Conservation (phyloP, 2,329 filamentous ascomycete genomes). For the Sclerotinia minor region DNA sequence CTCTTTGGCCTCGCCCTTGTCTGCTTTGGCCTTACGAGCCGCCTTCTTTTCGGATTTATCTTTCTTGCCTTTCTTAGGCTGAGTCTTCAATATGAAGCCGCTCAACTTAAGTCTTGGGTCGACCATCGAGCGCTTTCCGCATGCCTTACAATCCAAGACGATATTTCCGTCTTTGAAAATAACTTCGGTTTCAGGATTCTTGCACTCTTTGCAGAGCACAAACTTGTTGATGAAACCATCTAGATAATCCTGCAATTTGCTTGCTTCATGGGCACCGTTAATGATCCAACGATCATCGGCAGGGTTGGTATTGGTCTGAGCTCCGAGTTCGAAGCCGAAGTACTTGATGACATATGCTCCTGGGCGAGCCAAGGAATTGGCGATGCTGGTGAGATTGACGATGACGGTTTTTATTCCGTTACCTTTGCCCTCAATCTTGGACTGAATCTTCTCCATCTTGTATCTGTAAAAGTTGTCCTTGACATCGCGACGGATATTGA, state of each 20-base stretch:
- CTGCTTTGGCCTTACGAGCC: constrained; percentile 70
- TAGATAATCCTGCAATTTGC: constrained; percentile 96
- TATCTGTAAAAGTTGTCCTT: constrained; percentile 99
- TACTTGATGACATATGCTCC: constrained; percentile 98
- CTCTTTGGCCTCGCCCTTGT: constrained; percentile 47
- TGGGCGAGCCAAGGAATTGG: constrained; percentile 86
- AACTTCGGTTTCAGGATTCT: constrained; percentile 97
- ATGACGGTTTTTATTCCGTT: constrained; percentile 99
- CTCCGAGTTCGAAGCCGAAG: constrained; percentile 97
- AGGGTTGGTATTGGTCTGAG: constrained; percentile 97
- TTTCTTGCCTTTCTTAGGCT: constrained; percentile 96
- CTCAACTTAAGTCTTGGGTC: constrained; percentile 94
- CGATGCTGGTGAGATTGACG: constrained; percentile 93
- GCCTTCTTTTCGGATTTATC: constrained; percentile 93
- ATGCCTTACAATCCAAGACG: constrained; percentile 96
- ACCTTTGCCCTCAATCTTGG: constrained; percentile 99
- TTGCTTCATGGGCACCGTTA: constrained; percentile 94
- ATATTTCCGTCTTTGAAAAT: constrained; percentile 93
- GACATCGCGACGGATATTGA: constrained; percentile 98
- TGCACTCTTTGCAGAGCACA: constrained; percentile 99
- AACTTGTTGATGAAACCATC: constrained; percentile 99
- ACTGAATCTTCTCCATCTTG: constrained; percentile 99
- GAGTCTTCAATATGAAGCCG: constrained; percentile 95
- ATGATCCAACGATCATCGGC: constrained; percentile 99
- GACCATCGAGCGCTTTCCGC: constrained; percentile 87